Evolutionary conservation across 805 yeast genomes (phyloP), one percentile per base, ranked within the genome.

Genomic region (Monosporozyma aerobia): DNA sequence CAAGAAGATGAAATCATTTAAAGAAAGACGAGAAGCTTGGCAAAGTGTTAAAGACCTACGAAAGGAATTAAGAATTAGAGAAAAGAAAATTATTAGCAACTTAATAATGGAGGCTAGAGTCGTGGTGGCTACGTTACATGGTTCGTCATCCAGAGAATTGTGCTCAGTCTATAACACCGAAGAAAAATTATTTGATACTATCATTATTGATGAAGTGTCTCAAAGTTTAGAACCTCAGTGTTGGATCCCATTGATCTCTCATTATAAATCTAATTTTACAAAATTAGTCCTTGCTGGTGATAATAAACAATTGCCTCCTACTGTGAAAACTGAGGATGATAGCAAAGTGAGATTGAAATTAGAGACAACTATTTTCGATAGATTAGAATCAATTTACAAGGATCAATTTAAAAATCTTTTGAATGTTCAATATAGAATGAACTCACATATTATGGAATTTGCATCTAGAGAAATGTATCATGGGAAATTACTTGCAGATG

Each of bases 151-250:
- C 0, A 73, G 82, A 59, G 90, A 85, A 48, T 68, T 90, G 9
- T 73, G 78, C n/a, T 73, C 78, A 3, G 69, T 82, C 44, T 78
- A 79, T 59, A 39, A 41, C 1, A 58, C 54, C 1, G 63, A 69
- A 4, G 62, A 68, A 2, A 64, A 68, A 33, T 63, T 82, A 11
- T 88, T 92, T 62, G 88, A 87, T 57, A 81, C 95, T 0, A 73
- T 92, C 33, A 86, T 94, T 11, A 90, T 92, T 37, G 99, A 92
- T 69, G 99, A 92, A 68, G 97, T 92, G 0, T 89, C 97, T 0
- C 99, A 92, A 67, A 78, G 97, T 10, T 69, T 92, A 51, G 97
- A 92, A 62, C 96, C 97, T 1, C 96, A 92, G 58, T 90, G 97
- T 62, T 90, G 97, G 97, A 90, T 92, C 25, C 97, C 99, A 0